Evolutionary conservation across 495 filamentous ascomycete species (phyloP).

Genomic region (Paragyromitra xinjiangensis): DNA sequence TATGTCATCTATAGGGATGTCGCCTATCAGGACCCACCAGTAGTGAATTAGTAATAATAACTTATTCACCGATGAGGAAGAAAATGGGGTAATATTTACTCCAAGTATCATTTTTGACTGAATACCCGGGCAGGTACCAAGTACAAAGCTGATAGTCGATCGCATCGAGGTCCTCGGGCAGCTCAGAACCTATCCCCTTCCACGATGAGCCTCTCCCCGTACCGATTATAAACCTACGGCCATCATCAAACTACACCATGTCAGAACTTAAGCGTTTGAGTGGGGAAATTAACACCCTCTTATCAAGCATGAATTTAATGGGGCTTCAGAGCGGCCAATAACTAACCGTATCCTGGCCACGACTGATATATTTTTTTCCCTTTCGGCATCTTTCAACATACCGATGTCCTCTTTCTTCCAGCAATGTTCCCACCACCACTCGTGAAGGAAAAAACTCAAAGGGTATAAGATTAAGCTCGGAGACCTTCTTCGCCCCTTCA

Average conservation of each 20-base stretch:
- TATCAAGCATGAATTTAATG: background rate
- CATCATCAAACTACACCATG: background rate
- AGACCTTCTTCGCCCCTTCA: background rate
- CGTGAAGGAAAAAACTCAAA: background rate
- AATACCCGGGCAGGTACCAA: too few species aligned
- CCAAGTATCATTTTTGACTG: too few species aligned
- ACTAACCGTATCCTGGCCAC: background rate
- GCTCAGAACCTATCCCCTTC: background rate
- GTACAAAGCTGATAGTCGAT: too few species aligned
- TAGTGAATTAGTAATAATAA: too few species aligned
- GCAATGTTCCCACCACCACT: background rate
- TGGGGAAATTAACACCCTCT: background rate
- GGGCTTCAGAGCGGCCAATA: background rate
- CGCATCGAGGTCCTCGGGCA: too few species aligned
- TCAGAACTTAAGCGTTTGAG: background rate
- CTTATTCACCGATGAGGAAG: too few species aligned
- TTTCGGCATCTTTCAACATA: background rate
- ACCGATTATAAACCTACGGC: background rate
- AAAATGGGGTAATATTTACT: too few species aligned
- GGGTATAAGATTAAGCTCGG: background rate
- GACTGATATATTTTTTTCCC: background rate
- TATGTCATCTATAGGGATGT: background rate
- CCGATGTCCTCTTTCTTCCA: background rate
- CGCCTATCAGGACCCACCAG: background rate
- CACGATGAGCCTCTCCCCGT: rapidly evolving